Evolutionary conservation across 2,329 filamentous ascomycete species (phyloP), one percentile per base, ranked within the genome.

Genomic region (Colletotrichum eleusines): DNA sequence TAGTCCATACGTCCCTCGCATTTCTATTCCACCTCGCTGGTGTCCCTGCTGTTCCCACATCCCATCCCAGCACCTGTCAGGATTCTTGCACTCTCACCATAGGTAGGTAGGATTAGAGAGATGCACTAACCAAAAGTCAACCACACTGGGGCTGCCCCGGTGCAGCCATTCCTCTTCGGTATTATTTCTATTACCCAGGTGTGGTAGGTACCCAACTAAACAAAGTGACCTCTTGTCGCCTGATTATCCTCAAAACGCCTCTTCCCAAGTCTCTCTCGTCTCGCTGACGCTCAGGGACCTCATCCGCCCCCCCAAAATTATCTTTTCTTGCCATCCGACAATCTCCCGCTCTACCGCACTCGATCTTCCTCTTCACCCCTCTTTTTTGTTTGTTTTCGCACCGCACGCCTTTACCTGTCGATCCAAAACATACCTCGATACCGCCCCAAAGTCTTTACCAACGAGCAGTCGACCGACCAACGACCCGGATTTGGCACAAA

Each of bases 81-180:
- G 68, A 71, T 68, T 51, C 42, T 28, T 58, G 44, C 44, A 23
- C 20, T 4, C 9, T 44, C 42, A 44, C 18, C 28, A n/a, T n/a
- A n/a, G n/a, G n/a, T n/a, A n/a, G n/a, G 50, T 40, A 55, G 40
- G 61, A 38, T 61, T 48, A 28, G 33, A 62, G 16, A 58, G 12
- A 53, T 63, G 66, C 54, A 70, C 66, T 70, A 66, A 66, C 69
- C 69, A 70, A 48, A 40, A 42, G 55, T 44, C 61, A 70, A 60
- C 68, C 33, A 54, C 68, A 58, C 58, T 63, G 69, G 71, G 69
- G 63, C 53, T 59, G n/a, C 62, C 55, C 68, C 60, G 60, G 60
- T 48, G 66, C 66, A 66, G 60, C 69, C 59, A 63, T 73, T 65
- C 69, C 69, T 61, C 59, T 63, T 73, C 71, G 67, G 71, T 73